A percentile compares a stretch with the other conserved stretches of the same genome.
These are phyloP conservation scores for Pseudogymnoascus sp. DNA, from an alignment of 2,329 filamentous ascomycete species.

Conservation along the genomic window DNA sequence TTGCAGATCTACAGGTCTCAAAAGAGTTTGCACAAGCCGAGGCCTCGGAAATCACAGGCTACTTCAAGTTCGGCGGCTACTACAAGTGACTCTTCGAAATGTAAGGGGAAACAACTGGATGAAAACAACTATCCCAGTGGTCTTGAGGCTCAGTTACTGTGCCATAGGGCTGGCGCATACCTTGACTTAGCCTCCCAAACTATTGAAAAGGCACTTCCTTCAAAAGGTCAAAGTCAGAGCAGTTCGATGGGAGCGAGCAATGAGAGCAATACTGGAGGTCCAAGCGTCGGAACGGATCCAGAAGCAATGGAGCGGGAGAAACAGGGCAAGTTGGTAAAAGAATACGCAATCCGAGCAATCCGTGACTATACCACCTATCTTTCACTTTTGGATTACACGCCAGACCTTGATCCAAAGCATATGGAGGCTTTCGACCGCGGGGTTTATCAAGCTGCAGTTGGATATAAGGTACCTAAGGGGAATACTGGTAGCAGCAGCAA, in stretches of 20 bases:
- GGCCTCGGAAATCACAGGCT: slow-evolving; percentile 40
- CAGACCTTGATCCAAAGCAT: slow-evolving; percentile 32
- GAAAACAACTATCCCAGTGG: slow-evolving; percentile 65
- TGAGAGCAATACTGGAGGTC: slow-evolving; percentile 18
- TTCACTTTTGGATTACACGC: slow-evolving; percentile 69
- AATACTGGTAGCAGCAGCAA: slow-evolving; percentile 23
- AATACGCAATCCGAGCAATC: slow-evolving; percentile 65
- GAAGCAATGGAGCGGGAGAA: slow-evolving; percentile 37
- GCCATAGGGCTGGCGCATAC: slow-evolving; percentile 66
- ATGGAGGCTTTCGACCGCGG: slow-evolving; percentile 44
- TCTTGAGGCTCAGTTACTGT: slow-evolving; percentile 64
- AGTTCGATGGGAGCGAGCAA: slow-evolving; percentile 13
- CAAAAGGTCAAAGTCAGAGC: slow-evolving; percentile 11
- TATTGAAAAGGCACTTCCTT: slow-evolving; percentile 46
- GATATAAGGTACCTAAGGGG: slow-evolving; percentile 34
- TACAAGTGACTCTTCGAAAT: slow-evolving; percentile 24
- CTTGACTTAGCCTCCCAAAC: slow-evolving; percentile 61
- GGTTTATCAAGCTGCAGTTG: slow-evolving; percentile 47
- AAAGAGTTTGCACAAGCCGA: slow-evolving; percentile 26
- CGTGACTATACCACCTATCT: slow-evolving; percentile 67
- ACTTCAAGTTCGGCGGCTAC: slow-evolving; percentile 31
- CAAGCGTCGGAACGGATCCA: slow-evolving; percentile 12
- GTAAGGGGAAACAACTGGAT: slow-evolving; percentile 41
- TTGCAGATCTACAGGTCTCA: slow-evolving; percentile 38
- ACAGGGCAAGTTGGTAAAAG: slow-evolving; percentile 60